phyloP scores from a whole-genome alignment of 208 protist species.

The Wallacemonas sp. region DNA sequence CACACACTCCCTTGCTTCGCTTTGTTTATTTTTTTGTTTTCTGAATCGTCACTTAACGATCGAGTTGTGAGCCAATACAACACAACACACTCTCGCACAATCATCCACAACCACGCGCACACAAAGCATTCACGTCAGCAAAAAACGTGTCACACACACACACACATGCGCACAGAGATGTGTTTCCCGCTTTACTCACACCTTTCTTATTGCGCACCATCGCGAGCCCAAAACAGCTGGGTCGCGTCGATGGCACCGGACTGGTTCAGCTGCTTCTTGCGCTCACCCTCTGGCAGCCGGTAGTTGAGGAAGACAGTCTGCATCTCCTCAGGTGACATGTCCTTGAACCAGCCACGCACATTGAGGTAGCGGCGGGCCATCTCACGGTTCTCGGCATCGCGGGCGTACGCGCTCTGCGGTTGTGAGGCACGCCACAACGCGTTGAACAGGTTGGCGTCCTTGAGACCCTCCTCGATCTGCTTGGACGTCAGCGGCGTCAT shows the following conservation, averaged over 20 bases:
- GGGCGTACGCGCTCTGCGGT: constrained; percentile 53
- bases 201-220: constrained; percentile 27
- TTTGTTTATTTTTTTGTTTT: constrained; percentile 8
- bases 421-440: constrained; percentile 76
- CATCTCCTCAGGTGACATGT: constrained; percentile 84
- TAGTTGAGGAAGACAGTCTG: constrained; percentile 77
- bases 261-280: constrained; percentile 38
- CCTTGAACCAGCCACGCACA: constrained; percentile 78
- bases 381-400: constrained; percentile 48
- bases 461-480: constrained; percentile 77
- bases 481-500: constrained; percentile 53
- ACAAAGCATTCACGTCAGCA: not conserved
- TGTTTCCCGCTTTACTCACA: no score
- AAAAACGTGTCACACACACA: no score
- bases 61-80: no score
- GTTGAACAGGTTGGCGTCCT: constrained; percentile 78
- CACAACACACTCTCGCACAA: no score
- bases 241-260: constrained; percentile 21
- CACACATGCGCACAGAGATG: no score
- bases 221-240: constrained; percentile 59
- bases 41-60: no score
- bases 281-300: constrained; percentile 47
- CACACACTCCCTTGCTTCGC: not conserved
- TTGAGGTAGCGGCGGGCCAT: constrained; percentile 73
- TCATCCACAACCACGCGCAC: not conserved